Conservation (phyloP, 2,329 filamentous ascomycete genomes). For the Penicillium sp. region DNA sequence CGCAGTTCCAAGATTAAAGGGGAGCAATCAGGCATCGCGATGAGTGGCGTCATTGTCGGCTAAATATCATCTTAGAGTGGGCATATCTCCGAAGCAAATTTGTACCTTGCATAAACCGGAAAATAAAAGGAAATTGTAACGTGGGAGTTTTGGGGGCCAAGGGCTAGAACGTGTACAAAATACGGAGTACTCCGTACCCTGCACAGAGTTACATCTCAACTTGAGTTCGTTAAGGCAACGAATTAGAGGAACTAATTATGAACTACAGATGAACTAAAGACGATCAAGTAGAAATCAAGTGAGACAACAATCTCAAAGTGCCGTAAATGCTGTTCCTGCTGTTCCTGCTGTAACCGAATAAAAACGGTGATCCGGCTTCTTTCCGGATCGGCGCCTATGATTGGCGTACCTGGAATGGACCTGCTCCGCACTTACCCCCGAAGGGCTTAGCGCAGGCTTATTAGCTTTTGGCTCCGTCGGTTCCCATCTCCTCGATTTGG, state of each 20-base stretch:
- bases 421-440: not conserved
- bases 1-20: not conserved
- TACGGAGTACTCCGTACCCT: not conserved
- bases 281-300: not conserved
- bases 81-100: not conserved
- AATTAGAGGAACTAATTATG: not conserved
- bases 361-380: not conserved
- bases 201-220: not conserved
- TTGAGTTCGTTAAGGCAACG: not conserved
- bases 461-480: not conserved
- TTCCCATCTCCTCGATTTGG: not conserved
- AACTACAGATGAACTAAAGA: not conserved
- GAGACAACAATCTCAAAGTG: not conserved
- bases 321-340: not conserved
- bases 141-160: not conserved
- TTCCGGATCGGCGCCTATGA: not conserved
- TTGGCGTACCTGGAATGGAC: not conserved
- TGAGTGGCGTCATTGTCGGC: not conserved
- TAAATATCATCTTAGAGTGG: not conserved
- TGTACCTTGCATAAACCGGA: slow-evolving; percentile 1
- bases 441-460: not conserved
- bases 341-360: not conserved
- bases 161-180: not conserved
- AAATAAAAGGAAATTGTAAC: not conserved
- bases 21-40: not conserved